These are phyloP conservation scores for Termitomyces sp. DNA, from an alignment of 768 basidiomycete genomes.

Conservation along the genomic window DNA sequence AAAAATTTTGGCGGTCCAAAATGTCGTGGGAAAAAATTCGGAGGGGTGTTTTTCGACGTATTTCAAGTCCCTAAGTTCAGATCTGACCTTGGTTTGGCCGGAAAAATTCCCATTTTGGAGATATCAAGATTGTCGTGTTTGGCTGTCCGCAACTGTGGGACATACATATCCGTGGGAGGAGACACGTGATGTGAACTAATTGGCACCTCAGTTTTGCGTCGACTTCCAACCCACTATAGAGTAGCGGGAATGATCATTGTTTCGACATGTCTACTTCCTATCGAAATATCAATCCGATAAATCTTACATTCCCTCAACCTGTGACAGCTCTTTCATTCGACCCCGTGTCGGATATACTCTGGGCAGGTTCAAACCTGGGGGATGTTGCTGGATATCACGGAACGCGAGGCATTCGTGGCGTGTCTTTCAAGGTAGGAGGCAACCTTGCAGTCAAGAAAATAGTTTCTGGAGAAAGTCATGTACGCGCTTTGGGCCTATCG, in stretches of 20 bases:
- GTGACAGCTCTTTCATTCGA: slow-evolving; percentile 84
- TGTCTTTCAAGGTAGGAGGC: slow-evolving; percentile 69
- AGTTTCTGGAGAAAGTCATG: slow-evolving; percentile 70
- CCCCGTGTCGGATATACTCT: slow-evolving; percentile 84
- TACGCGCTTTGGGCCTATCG: slow-evolving; percentile 57
- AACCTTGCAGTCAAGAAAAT: slow-evolving; percentile 69
- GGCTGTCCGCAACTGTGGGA: too few relatives aligned
- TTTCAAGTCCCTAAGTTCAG: too few relatives aligned
- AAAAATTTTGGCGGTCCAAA: too few relatives aligned
- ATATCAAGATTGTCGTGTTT: too few relatives aligned
- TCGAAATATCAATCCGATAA: slow-evolving; percentile 26
- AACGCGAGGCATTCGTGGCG: slow-evolving; percentile 56
- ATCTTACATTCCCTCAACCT: slow-evolving; percentile 38
- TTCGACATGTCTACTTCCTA: slow-evolving; percentile 25
- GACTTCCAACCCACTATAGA: too few relatives aligned
- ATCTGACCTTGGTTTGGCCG: too few relatives aligned
- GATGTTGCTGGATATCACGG: slow-evolving; percentile 65
- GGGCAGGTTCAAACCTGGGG: slow-evolving; percentile 76
- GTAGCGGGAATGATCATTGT: slow-evolving; percentile 26
- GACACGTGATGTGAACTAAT: too few relatives aligned
- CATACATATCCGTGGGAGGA: too few relatives aligned
- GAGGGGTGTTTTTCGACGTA: too few relatives aligned
- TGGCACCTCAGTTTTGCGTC: too few relatives aligned
- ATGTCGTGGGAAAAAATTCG: too few relatives aligned
- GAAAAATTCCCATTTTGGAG: too few relatives aligned